Evolutionary conservation across 2,329 filamentous ascomycete species (phyloP), one percentile per base, ranked within the genome.

Genomic region (Pseudohalonectria lignicola): DNA sequence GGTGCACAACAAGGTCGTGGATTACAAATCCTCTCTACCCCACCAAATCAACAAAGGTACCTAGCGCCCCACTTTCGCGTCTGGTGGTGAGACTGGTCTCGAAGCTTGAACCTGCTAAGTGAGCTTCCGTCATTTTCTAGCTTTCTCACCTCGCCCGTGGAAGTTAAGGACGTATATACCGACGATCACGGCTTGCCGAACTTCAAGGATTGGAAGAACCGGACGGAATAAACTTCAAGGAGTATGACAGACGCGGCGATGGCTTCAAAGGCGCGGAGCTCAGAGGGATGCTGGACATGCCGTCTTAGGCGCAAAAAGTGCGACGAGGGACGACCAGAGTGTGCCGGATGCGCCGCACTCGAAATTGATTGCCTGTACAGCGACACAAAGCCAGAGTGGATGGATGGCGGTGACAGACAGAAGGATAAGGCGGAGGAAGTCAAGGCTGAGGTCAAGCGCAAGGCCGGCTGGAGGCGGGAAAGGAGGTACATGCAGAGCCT

Each of bases 301-400:
- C 66, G 73, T 17, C 60, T 77, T 10, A 67, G 75, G 16, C 70
- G 70, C 46, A 79, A 79, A 49, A 77, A 76, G 48, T 79, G 75
- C 50, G 71, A 76, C 44, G 69, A 75, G 49, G 57, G 48, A 18
- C 63, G 60, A 2, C 72, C 74, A 10, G 49, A 63, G 9, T 79
- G 75, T 52, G 56, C 63, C 5, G 56, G 51, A 26, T 79, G 74
- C 53, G 50, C 54, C 12, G 51, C 57, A 2, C 64, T 79, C n/a
- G 62, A 69, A 35, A 77, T 79, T 40, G 64, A 63, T 15, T 79
- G 76, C 49, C 53, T 71, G 42, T 76, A 67, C 46, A 55, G 58
- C 42, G 60, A 68, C 2, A 53, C 58, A 18, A 76, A 71, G 50
- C 71, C 72, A 12, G 66, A 66, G 4, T 76, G 71, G 71, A 74